A percentile compares a stretch with the other conserved stretches of the same genome.
Conservation (phyloP, 139 green algal genomes). For the Picochlorum costavermella region DNA sequence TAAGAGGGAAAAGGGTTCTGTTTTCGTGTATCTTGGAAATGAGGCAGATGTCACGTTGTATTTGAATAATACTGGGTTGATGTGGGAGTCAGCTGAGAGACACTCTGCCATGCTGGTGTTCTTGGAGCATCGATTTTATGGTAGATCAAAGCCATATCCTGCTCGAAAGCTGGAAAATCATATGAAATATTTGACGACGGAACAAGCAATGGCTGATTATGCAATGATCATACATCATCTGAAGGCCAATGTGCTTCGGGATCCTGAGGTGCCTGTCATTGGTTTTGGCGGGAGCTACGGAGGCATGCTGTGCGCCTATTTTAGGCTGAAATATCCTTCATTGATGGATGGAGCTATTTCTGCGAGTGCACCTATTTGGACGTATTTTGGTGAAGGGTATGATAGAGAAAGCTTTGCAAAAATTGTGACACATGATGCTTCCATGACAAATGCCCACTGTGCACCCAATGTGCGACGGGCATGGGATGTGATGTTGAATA, state of each 20-base stretch:
- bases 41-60: constrained; percentile 72
- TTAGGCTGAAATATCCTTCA: constrained; percentile 67
- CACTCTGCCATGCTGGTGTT: constrained; percentile 43
- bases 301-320: constrained; percentile 66
- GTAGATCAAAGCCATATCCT: constrained; percentile 23
- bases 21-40: constrained; percentile 88
- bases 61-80: constrained; percentile 51
- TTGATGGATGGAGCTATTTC: constrained; percentile 77
- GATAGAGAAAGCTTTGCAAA: constrained; percentile 34
- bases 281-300: constrained; percentile 70
- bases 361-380: constrained; percentile 83
- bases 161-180: constrained; percentile 4
- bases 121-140: constrained; percentile 44
- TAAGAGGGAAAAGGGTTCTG: constrained; percentile 33
- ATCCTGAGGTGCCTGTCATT: constrained; percentile 44
- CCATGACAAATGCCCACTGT: constrained; percentile 23
- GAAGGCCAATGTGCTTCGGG: constrained; percentile 19
- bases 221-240: constrained; percentile 51
- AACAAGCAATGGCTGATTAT: constrained; percentile 69
- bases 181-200: constrained; percentile 44
- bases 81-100: constrained; percentile 46
- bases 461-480: constrained; percentile 3
- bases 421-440: constrained; percentile 45
- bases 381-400: constrained; percentile 51
- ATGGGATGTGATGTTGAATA: constrained; percentile 9